phyloP scores from a whole-genome alignment of 2,329 filamentous ascomycete genomes.

The Whalleya microplaca region DNA sequence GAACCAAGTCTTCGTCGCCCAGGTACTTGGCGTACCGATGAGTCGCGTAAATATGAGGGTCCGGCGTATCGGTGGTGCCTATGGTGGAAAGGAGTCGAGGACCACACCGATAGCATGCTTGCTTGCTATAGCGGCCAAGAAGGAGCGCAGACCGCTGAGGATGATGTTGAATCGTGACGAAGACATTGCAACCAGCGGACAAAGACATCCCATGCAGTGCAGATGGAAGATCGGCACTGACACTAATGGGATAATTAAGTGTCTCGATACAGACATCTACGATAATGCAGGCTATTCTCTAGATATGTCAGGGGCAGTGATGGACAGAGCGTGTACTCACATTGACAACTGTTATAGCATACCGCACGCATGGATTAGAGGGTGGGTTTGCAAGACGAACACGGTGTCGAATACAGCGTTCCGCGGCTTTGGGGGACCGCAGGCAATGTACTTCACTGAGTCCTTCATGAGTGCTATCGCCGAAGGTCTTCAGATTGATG shows the following conservation, averaged over 20 bases:
- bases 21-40: conserved; percentile 77
- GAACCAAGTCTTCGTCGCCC: conserved; percentile 82
- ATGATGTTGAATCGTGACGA: conserved; percentile 95
- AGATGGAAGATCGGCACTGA: conserved; percentile 89
- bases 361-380: conserved; percentile 80
- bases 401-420: conserved; percentile 97
- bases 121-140: conserved; percentile 81
- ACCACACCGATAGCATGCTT: conserved; percentile 81
- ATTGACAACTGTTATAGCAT: conserved; percentile 87
- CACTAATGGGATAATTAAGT: conserved; percentile 85
- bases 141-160: conserved; percentile 76
- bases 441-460: conserved; percentile 91
- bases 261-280: conserved; percentile 84
- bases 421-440: conserved; percentile 91
- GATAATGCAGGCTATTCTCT: conserved; percentile 83
- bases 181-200: conserved; percentile 87
- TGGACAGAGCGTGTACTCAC: conserved; percentile 82
- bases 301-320: conserved; percentile 72
- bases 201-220: conserved; percentile 86
- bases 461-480: conserved; percentile 85
- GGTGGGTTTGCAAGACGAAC: conserved; percentile 86
- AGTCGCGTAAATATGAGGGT: conserved; percentile 89
- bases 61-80: conserved; percentile 88
- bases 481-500: conserved; percentile 79
- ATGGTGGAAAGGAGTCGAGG: conserved; percentile 90